These are phyloP conservation scores for Penicillium brasilianum DNA, from an alignment of 2,329 filamentous ascomycete genomes.

Conservation along the genomic window DNA sequence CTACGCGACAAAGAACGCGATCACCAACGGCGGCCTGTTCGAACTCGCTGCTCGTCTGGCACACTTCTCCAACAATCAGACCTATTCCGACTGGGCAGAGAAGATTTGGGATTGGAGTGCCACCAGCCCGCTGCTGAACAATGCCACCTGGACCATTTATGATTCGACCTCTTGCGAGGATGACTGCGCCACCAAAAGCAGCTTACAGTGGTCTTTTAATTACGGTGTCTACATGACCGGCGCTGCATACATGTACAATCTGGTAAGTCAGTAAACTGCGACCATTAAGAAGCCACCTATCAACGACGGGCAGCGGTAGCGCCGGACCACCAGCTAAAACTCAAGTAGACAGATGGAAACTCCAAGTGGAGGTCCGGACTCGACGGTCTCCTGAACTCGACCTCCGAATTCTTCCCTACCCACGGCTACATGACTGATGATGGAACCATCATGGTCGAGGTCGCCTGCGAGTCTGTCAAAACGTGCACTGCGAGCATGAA, in stretches of 20 bases:
- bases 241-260: constrained; percentile 71
- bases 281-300: background rate
- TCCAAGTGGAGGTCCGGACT: constrained; percentile 61
- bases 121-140: constrained; percentile 9
- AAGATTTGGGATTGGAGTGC: constrained; percentile 24
- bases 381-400: constrained; percentile 59
- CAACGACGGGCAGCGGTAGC: background rate
- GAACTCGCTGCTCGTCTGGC: constrained; percentile 20
- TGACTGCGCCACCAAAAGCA: constrained; percentile 55
- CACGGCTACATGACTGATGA: constrained; percentile 40
- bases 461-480: constrained; percentile 64
- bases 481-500: constrained; percentile 71
- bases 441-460: constrained; percentile 66
- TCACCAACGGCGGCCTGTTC: constrained; percentile 21
- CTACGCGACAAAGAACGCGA: constrained; percentile 13
- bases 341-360: constrained; percentile 37
- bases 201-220: constrained; percentile 61
- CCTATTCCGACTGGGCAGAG: constrained; percentile 22
- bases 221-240: constrained; percentile 58
- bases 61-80: constrained; percentile 17
- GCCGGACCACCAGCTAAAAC: background rate
- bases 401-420: constrained; percentile 56
- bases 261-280: constrained; percentile 42
- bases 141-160: constrained; percentile 3
- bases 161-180: constrained; percentile 49